Conservation (phyloP, 2,329 filamentous ascomycete genomes). For the Neopestalotiopsis rosae region DNA sequence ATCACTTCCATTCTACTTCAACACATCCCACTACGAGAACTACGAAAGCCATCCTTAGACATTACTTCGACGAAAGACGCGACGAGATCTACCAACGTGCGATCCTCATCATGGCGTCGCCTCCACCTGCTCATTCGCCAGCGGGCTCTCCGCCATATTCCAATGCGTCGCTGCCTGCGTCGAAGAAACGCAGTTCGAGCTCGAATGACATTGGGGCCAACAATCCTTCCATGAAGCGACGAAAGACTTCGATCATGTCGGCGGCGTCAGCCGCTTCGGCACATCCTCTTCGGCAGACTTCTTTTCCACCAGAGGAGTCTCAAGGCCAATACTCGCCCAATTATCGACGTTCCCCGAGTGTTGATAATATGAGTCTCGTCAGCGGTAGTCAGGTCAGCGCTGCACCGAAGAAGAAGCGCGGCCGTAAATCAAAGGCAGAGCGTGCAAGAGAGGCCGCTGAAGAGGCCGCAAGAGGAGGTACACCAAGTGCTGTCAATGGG, state of each 20-base stretch:
- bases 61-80: background rate
- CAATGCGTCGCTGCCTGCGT: conserved; percentile 56
- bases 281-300: conserved; percentile 80
- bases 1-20: too few relatives aligned
- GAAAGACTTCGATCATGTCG: conserved; percentile 72
- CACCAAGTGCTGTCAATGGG: conserved; percentile 48
- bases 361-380: conserved; percentile 64
- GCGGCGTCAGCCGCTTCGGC: conserved; percentile 55
- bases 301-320: conserved; percentile 71
- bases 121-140: conserved; percentile 55
- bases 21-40: too few relatives aligned
- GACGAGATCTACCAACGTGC: background rate
- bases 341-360: conserved; percentile 67
- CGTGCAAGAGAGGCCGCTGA: conserved; percentile 54
- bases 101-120: conserved; percentile 56
- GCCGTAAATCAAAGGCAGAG: conserved; percentile 64
- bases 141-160: conserved; percentile 61
- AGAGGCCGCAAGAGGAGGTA: conserved; percentile 44
- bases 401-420: conserved; percentile 62
- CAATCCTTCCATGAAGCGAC: conserved; percentile 63
- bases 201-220: conserved; percentile 57
- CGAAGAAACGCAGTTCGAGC: conserved; percentile 68
- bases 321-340: conserved; percentile 51
- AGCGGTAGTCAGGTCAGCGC: conserved; percentile 65
- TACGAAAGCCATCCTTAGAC: background rate